phyloP scores from a whole-genome alignment of 768 basidiomycete species.

The Termitomyces sp. region DNA sequence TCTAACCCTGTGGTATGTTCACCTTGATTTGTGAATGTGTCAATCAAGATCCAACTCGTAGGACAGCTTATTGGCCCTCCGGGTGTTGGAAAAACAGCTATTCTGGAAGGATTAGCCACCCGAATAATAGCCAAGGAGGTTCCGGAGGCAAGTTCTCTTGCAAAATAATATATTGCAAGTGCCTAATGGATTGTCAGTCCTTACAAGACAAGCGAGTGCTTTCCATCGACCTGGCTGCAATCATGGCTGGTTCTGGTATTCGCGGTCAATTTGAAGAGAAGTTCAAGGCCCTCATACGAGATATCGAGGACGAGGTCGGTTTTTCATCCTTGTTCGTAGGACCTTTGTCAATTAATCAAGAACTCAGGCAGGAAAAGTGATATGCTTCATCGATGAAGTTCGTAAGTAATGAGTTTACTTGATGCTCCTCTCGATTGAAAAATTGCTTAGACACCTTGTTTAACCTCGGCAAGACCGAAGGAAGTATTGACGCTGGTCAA shows the following conservation, averaged over 20 bases:
- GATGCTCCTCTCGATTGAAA: background rate
- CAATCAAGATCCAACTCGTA: background rate
- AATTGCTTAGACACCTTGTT: slow-evolving; percentile 58
- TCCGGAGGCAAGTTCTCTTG: slow-evolving; percentile 60
- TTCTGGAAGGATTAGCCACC: slow-evolving; percentile 84
- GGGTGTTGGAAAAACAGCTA: slow-evolving; percentile 91
- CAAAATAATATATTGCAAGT: background rate
- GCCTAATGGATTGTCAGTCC: slow-evolving; percentile 40
- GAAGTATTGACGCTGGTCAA: slow-evolving; percentile 86
- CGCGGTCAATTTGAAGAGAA: slow-evolving; percentile 93
- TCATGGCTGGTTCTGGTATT: slow-evolving; percentile 88
- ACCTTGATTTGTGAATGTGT: background rate
- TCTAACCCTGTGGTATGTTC: slow-evolving; percentile 79
- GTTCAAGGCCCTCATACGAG: slow-evolving; percentile 84
- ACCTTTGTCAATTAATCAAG: background rate
- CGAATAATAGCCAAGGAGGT: slow-evolving; percentile 87
- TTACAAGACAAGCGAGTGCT: slow-evolving; percentile 85
- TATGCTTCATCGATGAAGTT: slow-evolving; percentile 94
- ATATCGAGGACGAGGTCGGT: slow-evolving; percentile 79
- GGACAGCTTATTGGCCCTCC: slow-evolving; percentile 74
- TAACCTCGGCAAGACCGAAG: slow-evolving; percentile 88
- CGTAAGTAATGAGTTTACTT: slow-evolving; percentile 44
- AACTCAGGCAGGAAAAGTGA: slow-evolving; percentile 62
- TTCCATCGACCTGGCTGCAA: slow-evolving; percentile 75
- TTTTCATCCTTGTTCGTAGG: slow-evolving; percentile 8